Conservation (phyloP, 495 filamentous ascomycete species). For the Penicillium desertorum region DNA sequence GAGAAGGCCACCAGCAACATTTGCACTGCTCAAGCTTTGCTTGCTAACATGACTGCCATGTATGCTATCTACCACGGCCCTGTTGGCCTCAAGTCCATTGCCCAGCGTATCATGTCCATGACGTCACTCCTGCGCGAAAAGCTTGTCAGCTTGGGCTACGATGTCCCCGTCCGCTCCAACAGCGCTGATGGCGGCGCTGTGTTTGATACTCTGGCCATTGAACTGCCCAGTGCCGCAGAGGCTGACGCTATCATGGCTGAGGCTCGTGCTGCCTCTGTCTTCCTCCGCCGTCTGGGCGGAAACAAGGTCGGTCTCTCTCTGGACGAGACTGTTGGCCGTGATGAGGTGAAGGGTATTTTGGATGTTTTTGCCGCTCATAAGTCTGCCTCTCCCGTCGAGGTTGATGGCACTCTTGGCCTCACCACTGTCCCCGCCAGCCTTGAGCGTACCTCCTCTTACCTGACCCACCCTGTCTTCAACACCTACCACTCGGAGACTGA, state of each 20-base stretch:
- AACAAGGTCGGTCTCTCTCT: constrained; percentile 65
- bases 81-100: constrained; percentile 78
- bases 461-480: constrained; percentile 97
- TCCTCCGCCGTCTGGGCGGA: constrained; percentile 61
- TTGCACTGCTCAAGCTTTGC: constrained; percentile 91
- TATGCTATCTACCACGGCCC: constrained; percentile 98
- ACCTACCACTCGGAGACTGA: constrained; percentile 96
- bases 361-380: constrained; percentile 53
- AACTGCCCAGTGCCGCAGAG: constrained; percentile 46
- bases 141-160: constrained; percentile 64
- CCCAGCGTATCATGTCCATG: constrained; percentile 69
- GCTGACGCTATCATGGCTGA: constrained; percentile 31
- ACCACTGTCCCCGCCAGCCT: constrained; percentile 57
- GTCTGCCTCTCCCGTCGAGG: constrained; percentile 34
- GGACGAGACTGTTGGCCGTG: constrained; percentile 67
- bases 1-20: constrained; percentile 99
- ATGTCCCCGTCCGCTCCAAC: constrained; percentile 57
- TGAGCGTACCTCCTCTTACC: constrained; percentile 69
- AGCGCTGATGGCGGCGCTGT: constrained; percentile 50
- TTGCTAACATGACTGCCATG: constrained; percentile 97
- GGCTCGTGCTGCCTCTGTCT: constrained; percentile 56
- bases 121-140: constrained; percentile 69
- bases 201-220: constrained; percentile 82
- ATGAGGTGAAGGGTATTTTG: constrained; percentile 61
- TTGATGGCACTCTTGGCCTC: constrained; percentile 49